Percentiles rank a stretch among this genome's conserved stretches.
These are phyloP conservation scores for Hypomyces perniciosus DNA, from an alignment of 2,329 filamentous ascomycete species.

Conservation along the genomic window DNA sequence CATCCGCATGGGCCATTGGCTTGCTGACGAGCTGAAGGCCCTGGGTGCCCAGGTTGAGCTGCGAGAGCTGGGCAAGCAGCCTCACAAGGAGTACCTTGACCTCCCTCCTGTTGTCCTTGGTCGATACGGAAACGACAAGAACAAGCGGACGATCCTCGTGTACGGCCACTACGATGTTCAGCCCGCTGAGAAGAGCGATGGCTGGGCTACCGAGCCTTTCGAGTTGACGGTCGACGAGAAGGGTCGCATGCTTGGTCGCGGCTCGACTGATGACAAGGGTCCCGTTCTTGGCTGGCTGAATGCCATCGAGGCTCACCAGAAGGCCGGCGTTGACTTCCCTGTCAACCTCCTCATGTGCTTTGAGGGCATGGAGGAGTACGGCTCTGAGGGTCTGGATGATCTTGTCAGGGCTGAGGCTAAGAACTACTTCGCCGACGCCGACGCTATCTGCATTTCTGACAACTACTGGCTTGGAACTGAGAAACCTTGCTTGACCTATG, in stretches of 20 bases:
- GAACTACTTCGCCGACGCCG: slow-evolving; percentile 90
- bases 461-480: slow-evolving; percentile 99
- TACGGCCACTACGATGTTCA: slow-evolving; percentile 99
- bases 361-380: slow-evolving; percentile 99
- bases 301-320: slow-evolving; percentile 94
- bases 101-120: slow-evolving; percentile 89
- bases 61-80: slow-evolving; percentile 83
- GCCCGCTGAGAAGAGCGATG: slow-evolving; percentile 85
- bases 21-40: slow-evolving; percentile 72
- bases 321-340: slow-evolving; percentile 87
- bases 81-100: slow-evolving; percentile 81
- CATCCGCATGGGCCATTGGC: slow-evolving; percentile 90
- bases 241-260: slow-evolving; percentile 92
- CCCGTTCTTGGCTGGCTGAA: slow-evolving; percentile 97
- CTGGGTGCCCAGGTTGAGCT: slow-evolving; percentile 86
- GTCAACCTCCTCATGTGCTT: slow-evolving; percentile 99
- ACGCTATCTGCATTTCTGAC: slow-evolving; percentile 96
- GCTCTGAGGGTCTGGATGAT: slow-evolving; percentile 91
- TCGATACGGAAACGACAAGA: slow-evolving; percentile 85
- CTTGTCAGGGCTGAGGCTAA: slow-evolving; percentile 88
- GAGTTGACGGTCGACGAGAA: slow-evolving; percentile 81
- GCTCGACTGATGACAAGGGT: slow-evolving; percentile 95
- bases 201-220: slow-evolving; percentile 95
- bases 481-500: slow-evolving; percentile 97
- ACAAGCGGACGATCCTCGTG: slow-evolving; percentile 90